These are phyloP conservation scores for Dentipellis fragilis DNA, from an alignment of 768 basidiomycete genomes.

Conservation along the genomic window DNA sequence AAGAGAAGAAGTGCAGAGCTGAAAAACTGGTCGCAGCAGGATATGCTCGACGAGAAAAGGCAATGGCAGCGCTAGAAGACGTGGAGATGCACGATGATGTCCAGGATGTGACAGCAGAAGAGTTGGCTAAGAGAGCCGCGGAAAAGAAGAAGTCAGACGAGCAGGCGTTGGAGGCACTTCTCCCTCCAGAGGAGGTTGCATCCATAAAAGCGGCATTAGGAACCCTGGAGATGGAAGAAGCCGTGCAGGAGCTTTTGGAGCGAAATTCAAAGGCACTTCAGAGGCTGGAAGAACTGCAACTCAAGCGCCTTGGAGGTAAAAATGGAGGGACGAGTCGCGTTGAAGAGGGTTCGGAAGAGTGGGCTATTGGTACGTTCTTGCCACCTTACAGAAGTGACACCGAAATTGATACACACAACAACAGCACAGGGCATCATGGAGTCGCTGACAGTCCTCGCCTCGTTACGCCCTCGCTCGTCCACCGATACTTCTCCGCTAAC, in stretches of 20 bases:
- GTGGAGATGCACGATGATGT: conserved; percentile 1
- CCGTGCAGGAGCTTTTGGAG: conserved; percentile 59
- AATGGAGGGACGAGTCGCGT: conserved; percentile 34
- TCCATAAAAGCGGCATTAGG: conserved; percentile 51
- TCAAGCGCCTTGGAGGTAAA: conserved; percentile 37
- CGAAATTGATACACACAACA: neutral
- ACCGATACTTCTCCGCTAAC: conserved; percentile 38
- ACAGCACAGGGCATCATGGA: conserved; percentile 65
- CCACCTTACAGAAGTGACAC: no score
- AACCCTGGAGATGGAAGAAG: conserved; percentile 55
- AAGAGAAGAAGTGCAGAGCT: conserved; percentile 30
- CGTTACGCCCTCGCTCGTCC: conserved; percentile 56
- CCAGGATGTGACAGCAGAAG: conserved; percentile 8
- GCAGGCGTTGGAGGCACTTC: conserved; percentile 38
- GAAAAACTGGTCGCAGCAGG: conserved; percentile 20
- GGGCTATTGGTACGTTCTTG: conserved; percentile 58
- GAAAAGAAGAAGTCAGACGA: conserved; percentile 24
- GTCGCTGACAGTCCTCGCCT: conserved; percentile 57
- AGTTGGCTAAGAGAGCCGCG: conserved; percentile 8
- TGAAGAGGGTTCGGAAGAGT: conserved; percentile 69
- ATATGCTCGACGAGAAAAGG: neutral
- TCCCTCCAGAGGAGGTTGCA: conserved; percentile 45
- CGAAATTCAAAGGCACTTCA: conserved; percentile 54
- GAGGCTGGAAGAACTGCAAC: conserved; percentile 59
- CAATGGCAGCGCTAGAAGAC: neutral